Evolutionary conservation across 768 basidiomycete species (phyloP).

Genomic region (Trametes elegans): DNA sequence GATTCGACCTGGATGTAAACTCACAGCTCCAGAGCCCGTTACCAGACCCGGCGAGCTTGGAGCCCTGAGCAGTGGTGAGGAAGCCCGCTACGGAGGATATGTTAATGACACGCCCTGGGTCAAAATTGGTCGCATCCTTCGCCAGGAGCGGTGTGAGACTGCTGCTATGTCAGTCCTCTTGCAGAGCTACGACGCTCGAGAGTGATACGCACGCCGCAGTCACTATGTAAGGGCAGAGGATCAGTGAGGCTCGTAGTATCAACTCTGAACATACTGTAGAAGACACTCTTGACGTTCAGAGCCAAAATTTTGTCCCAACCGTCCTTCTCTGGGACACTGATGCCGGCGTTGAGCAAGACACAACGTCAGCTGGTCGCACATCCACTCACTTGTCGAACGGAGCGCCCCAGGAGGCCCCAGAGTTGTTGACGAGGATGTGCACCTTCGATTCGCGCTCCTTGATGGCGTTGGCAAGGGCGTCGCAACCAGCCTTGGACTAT

Average conservation of each 20-base stretch:
- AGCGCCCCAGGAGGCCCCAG: constrained; percentile 78
- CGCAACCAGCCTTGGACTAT: constrained; percentile 77
- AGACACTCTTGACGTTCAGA: constrained; percentile 83
- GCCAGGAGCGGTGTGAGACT: constrained; percentile 59
- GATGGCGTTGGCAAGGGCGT: constrained; percentile 65
- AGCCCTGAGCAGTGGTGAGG: constrained; percentile 48
- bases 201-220: constrained; percentile 43
- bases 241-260: not conserved
- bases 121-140: constrained; percentile 58
- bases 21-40: constrained; percentile 78
- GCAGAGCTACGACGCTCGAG: not conserved
- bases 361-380: not conserved
- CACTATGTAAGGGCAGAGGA: constrained; percentile 36
- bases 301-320: constrained; percentile 86
- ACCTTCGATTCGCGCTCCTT: constrained; percentile 68
- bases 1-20: constrained; percentile 31
- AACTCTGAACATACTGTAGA: constrained; percentile 56
- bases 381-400: constrained; percentile 51
- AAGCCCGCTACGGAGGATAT: constrained; percentile 72
- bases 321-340: constrained; percentile 67
- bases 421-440: constrained; percentile 84
- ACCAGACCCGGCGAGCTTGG: constrained; percentile 47
- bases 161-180: not conserved
- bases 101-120: constrained; percentile 80
- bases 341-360: not conserved